phyloP scores from a whole-genome alignment of 129 eudicot species.

The Kitagawia praeruptora region DNA sequence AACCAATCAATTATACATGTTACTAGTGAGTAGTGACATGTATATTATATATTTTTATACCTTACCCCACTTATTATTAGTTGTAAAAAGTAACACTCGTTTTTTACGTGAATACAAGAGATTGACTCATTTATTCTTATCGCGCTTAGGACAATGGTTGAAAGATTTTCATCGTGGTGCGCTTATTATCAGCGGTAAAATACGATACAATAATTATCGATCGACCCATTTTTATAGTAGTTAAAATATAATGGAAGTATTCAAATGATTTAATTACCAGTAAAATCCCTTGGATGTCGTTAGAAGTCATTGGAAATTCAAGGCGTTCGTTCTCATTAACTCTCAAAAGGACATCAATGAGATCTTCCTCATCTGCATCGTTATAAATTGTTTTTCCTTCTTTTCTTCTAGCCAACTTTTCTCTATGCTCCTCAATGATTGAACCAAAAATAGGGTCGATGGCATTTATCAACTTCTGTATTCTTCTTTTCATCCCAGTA shows the following conservation, averaged over 20 bases:
- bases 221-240: too few relatives aligned
- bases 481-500: not conserved
- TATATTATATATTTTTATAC: too few relatives aligned
- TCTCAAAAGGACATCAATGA: constrained; percentile 4
- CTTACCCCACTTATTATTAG: too few relatives aligned
- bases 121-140: too few relatives aligned
- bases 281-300: constrained; percentile 1
- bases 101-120: too few relatives aligned
- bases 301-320: not conserved
- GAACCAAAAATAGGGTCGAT: constrained; percentile 1
- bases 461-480: not conserved
- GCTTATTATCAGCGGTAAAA: too few relatives aligned
- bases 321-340: constrained; percentile 4
- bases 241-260: not conserved
- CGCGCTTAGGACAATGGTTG: too few relatives aligned
- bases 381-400: not conserved
- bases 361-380: constrained; percentile 3
- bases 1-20: not conserved
- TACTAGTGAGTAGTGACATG: not conserved
- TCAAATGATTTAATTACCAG: not conserved
- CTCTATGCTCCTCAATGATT: not conserved
- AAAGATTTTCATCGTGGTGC: too few relatives aligned
- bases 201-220: too few relatives aligned
- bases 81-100: too few relatives aligned
- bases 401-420: not conserved